phyloP scores from a whole-genome alignment of 257 asterid genomes.

The Capsicum rhomboideum region DNA sequence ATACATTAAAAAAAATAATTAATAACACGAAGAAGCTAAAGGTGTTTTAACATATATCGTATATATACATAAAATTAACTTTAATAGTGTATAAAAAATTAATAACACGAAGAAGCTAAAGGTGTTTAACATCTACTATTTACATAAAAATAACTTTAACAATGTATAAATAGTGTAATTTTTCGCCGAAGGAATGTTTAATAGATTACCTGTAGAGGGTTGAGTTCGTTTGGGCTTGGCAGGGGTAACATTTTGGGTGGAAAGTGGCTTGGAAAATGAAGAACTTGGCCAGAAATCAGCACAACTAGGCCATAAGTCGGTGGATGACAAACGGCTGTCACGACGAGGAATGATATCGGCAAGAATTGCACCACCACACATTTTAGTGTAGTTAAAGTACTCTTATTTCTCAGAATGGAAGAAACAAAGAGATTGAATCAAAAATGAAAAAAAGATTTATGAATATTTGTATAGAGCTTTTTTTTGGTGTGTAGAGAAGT shows the following conservation, averaged over 20 bases:
- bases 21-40: no score
- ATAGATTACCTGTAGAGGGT: slow-evolving; percentile 27
- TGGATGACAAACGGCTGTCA: slow-evolving; percentile 37
- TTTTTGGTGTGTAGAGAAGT: background rate
- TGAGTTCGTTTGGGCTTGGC: slow-evolving; percentile 28
- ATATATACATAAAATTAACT: no score
- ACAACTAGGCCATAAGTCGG: slow-evolving; percentile 24
- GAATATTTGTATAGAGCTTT: background rate
- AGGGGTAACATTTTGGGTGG: slow-evolving; percentile 1
- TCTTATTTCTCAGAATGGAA: background rate
- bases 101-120: no score
- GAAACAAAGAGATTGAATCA: background rate
- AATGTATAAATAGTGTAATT: no score
- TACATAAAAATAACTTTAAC: no score
- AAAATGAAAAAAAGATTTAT: background rate
- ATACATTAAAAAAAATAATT: no score
- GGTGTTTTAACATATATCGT: no score
- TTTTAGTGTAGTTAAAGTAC: slow-evolving; percentile 4
- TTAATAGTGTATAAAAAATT: no score
- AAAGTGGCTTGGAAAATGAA: background rate
- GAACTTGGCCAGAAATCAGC: slow-evolving; percentile 43
- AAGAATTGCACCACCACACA: slow-evolving; percentile 90
- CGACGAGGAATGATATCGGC: slow-evolving; percentile 39
- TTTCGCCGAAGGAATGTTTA: background rate
- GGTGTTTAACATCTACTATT: no score